Evolutionary conservation across 2,329 filamentous ascomycete species (phyloP).

Genomic region (Pezicula carpinea): DNA sequence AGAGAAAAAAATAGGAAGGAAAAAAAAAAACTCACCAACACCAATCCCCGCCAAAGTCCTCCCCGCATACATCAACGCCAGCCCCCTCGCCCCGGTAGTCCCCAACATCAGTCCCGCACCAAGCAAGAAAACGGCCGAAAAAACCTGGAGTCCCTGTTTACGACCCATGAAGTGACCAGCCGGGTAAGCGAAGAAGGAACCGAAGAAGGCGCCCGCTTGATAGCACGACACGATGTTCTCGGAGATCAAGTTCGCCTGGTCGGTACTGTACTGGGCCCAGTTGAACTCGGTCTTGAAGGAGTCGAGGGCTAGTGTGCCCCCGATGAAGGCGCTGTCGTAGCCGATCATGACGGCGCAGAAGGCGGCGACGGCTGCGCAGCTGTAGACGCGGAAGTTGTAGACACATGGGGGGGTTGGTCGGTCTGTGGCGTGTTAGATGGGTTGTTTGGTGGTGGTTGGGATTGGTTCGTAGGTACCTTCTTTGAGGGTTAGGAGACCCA

Average conservation of each 20-base stretch:
- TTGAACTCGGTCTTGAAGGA: slow-evolving; percentile 66
- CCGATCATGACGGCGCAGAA: slow-evolving; percentile 52
- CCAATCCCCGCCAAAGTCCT: slow-evolving; percentile 58
- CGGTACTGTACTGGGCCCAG: slow-evolving; percentile 36
- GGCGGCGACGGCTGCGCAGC: slow-evolving; percentile 47
- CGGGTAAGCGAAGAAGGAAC: slow-evolving; percentile 61
- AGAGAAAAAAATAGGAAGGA: slow-evolving; percentile 48
- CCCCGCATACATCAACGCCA: slow-evolving; percentile 56
- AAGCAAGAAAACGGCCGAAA: slow-evolving; percentile 58
- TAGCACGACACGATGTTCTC: slow-evolving; percentile 76
- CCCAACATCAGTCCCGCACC: slow-evolving; percentile 69
- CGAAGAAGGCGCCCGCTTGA: slow-evolving; percentile 79
- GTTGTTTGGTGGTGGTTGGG: slow-evolving; percentile 24
- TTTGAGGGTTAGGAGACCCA: slow-evolving; percentile 42
- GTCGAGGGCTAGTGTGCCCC: slow-evolving; percentile 64
- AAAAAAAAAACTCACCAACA: slow-evolving; percentile 37
- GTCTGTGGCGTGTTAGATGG: slow-evolving; percentile 40
- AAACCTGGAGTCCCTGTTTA: slow-evolving; percentile 56
- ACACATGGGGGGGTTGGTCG: slow-evolving; percentile 50
- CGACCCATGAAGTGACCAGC: slow-evolving; percentile 63
- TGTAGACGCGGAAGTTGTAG: slow-evolving; percentile 56
- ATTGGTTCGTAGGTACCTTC: slow-evolving; percentile 46
- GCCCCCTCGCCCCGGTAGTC: slow-evolving; percentile 51
- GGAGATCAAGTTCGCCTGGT: slow-evolving; percentile 53
- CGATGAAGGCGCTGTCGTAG: slow-evolving; percentile 72